Evolutionary conservation across 345 rosid species (phyloP).

Genomic region (Brassica cretica): DNA sequence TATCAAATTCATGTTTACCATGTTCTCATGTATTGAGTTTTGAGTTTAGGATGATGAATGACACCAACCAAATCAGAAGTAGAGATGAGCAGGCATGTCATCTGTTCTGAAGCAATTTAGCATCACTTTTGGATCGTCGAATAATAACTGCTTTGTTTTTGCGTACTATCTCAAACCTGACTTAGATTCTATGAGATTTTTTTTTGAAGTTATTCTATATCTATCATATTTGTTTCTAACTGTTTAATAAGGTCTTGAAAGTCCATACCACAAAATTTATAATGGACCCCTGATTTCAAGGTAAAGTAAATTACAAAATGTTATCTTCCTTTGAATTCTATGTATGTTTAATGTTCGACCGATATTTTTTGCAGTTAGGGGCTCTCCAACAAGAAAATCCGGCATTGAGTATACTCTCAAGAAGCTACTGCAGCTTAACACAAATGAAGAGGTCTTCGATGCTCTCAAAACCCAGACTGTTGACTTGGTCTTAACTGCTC

Average conservation of each 20-base stretch:
- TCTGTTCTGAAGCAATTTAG: background rate
- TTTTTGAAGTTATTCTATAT: too few species aligned
- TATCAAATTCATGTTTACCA: background rate
- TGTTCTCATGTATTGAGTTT: background rate
- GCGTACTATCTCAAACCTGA: too few species aligned
- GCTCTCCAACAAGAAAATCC: constrained; percentile 77
- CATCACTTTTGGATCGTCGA: too few species aligned
- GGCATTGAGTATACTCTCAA: constrained; percentile 91
- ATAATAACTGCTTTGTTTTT: too few species aligned
- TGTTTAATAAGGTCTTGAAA: too few species aligned
- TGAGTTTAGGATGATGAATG: background rate
- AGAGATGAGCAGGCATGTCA: background rate
- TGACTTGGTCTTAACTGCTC: constrained; percentile 85
- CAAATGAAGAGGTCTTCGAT: constrained; percentile 74
- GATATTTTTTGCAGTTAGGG: constrained; percentile 38
- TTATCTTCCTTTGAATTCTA: too few species aligned
- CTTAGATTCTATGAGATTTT: too few species aligned
- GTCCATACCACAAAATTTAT: too few species aligned
- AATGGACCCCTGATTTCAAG: too few species aligned
- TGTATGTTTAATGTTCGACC: too few species aligned
- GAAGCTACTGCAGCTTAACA: constrained; percentile 77
- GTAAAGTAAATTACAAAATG: too few species aligned
- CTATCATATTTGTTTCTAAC: too few species aligned
- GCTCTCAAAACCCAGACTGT: constrained; percentile 95
- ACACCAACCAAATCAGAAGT: background rate